Percentiles rank a stretch among this genome's conserved stretches.
phyloP scores from a whole-genome alignment of 2,329 filamentous ascomycete species.

The Talaromyces sp. region DNA sequence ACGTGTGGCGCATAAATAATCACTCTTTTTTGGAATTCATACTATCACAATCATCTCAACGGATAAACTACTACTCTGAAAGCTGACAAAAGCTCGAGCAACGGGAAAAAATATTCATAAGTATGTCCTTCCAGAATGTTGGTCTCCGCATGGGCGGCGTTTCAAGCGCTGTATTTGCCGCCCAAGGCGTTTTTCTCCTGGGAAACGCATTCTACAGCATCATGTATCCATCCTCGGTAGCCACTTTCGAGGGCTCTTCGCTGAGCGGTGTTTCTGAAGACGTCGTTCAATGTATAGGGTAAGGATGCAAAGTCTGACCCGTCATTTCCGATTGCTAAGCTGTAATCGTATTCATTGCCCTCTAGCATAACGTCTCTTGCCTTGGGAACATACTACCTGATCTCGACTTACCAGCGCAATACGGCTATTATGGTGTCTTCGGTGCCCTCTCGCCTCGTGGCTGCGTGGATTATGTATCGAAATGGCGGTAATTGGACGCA shows the following conservation, averaged over 20 bases:
- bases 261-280: neutral
- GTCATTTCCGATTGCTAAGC: too few relatives aligned
- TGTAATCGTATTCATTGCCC: too few relatives aligned
- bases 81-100: too few relatives aligned
- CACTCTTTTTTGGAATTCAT: too few relatives aligned
- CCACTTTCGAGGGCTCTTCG: neutral
- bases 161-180: neutral
- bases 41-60: too few relatives aligned
- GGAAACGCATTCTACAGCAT: neutral
- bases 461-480: neutral
- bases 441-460: neutral
- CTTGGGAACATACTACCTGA: conserved; percentile 17
- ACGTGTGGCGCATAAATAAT: too few relatives aligned
- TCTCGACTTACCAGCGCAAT: conserved; percentile 19
- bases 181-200: neutral
- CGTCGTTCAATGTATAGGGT: neutral
- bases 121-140: neutral
- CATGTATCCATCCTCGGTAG: neutral
- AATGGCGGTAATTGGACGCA: neutral
- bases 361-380: conserved; percentile 1
- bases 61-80: too few relatives aligned
- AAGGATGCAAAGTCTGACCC: too few relatives aligned
- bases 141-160: neutral
- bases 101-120: neutral
- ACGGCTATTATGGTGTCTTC: conserved; percentile 17